phyloP scores from a whole-genome alignment of 495 filamentous ascomycete species.

The Penicillium goetzii region DNA sequence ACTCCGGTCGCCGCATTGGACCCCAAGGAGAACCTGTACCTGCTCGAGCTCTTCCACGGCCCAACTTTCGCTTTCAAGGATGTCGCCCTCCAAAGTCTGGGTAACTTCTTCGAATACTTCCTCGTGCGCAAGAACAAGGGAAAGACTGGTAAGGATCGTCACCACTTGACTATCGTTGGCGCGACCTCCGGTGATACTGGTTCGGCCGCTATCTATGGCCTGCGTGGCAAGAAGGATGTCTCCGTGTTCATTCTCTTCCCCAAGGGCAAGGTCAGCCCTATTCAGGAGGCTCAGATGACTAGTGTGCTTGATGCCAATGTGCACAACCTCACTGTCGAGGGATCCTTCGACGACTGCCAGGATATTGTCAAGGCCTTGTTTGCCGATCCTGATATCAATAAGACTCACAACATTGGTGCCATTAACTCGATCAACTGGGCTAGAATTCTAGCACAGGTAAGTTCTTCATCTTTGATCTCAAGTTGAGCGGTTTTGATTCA shows the following conservation, averaged over 20 bases:
- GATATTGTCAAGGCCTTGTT: slow-evolving; percentile 95
- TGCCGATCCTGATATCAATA: slow-evolving; percentile 76
- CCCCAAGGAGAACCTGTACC: slow-evolving; percentile 67
- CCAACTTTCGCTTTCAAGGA: slow-evolving; percentile 66
- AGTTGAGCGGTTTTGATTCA: background rate
- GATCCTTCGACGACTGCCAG: slow-evolving; percentile 96
- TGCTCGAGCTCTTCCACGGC: slow-evolving; percentile 97
- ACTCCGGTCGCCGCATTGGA: slow-evolving; percentile 74
- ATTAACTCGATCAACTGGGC: slow-evolving; percentile 72
- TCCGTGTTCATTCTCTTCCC: slow-evolving; percentile 89
- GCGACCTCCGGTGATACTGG: slow-evolving; percentile 95
- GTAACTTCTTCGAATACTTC: slow-evolving; percentile 97
- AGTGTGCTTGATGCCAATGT: slow-evolving; percentile 84
- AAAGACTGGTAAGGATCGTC: slow-evolving; percentile 56
- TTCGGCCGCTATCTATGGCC: slow-evolving; percentile 94
- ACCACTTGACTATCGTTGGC: slow-evolving; percentile 88
- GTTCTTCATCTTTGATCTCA: background rate
- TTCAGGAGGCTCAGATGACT: slow-evolving; percentile 96
- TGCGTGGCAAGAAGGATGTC: slow-evolving; percentile 95
- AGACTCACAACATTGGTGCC: slow-evolving; percentile 36
- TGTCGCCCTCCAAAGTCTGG: slow-evolving; percentile 85
- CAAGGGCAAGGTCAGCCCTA: slow-evolving; percentile 77
- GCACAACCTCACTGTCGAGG: slow-evolving; percentile 82
- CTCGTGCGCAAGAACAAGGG: slow-evolving; percentile 78
- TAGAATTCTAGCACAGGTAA: slow-evolving; percentile 79